Evolutionary conservation across 2,329 filamentous ascomycete genomes (phyloP).

Genomic region (Epichloe scottii): DNA sequence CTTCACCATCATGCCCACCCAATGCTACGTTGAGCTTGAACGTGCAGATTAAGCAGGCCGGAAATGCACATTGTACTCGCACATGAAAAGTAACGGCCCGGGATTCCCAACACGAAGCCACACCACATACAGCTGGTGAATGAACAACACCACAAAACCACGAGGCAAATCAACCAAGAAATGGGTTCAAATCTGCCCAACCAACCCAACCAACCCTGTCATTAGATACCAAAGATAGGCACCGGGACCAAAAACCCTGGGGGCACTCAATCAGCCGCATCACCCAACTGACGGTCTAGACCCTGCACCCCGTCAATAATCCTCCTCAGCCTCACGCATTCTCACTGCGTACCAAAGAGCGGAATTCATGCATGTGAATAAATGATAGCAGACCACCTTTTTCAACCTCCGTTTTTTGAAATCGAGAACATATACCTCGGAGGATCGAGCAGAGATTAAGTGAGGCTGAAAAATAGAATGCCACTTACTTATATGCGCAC

Average conservation of each 20-base stretch:
- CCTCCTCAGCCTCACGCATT: slow-evolving; percentile 5
- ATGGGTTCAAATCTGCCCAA: not conserved
- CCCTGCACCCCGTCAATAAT: slow-evolving; percentile 2
- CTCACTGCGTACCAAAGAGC: not conserved
- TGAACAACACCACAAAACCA: not conserved
- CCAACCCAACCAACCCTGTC: not conserved
- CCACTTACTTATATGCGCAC: too few species aligned
- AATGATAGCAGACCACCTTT: not conserved
- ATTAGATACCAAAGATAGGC: not conserved
- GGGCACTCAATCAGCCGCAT: not conserved
- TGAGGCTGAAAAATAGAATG: too few species aligned
- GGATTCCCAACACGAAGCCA: not conserved
- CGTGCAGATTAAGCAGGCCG: not conserved
- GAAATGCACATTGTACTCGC: not conserved
- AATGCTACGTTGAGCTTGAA: not conserved
- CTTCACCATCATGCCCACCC: not conserved
- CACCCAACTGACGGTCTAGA: not conserved
- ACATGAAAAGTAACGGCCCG: not conserved
- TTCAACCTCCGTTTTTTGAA: not conserved
- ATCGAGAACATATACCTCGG: not conserved
- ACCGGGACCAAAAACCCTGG: not conserved
- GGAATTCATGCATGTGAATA: not conserved
- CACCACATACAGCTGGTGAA: not conserved
- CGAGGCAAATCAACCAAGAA: not conserved
- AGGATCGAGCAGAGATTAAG: too few species aligned